Base-by-base conservation (phyloP, 2,329 filamentous ascomycete species). In the Chalara sp. region DNA sequence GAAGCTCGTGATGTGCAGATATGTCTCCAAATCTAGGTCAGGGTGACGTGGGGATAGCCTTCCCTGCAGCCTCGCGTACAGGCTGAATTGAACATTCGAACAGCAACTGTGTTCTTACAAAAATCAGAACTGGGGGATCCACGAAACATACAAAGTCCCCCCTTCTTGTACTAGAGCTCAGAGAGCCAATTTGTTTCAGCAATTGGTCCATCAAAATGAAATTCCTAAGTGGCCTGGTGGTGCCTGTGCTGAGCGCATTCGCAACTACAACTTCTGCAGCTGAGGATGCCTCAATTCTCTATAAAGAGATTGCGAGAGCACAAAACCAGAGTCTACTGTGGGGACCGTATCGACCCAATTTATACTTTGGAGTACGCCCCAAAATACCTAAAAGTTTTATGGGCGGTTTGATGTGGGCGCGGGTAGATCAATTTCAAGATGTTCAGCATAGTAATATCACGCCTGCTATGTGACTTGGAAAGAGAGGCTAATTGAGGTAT, bases 321-420 rank as follows among this genome's bases (percentile, higher is more conserved):
- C 81, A 80, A 63, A 96, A 97, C 68, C 79, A 95, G 64, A 92
- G 86, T 63, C 76, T 99, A 61, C 76, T 97, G 73, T 99, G 93
- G 93, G 93, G 93, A 0, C 89, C 93, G 1, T 99, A 97, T 72
- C 82, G 89, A 60, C 87, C 92, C 0, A 96, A 96, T 64, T 70
- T 97, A 43, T 97, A 96, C 70, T 97, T 97, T 73, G 92, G 92
- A 2, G 80, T 96, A 35, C 80, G 89, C 21, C 89, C 92, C 44
- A 80, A 90, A 52, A 76, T 92, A 46, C 86, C 91, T 0, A 83
- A 91, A 65, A 91, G 88, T 61, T 68, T 97, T 58, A 82, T 85
- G 69, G 83, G 88, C 2, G 90, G 87, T 1, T 74, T 99, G 65
- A 81, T 97, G 73, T 99, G 93, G 93, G 83, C 84, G 5, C 86